Evolutionary conservation across 1,284 basidiomycete species (phyloP), one percentile per base, ranked within the genome.

Genomic region (Trametes pubescens): DNA sequence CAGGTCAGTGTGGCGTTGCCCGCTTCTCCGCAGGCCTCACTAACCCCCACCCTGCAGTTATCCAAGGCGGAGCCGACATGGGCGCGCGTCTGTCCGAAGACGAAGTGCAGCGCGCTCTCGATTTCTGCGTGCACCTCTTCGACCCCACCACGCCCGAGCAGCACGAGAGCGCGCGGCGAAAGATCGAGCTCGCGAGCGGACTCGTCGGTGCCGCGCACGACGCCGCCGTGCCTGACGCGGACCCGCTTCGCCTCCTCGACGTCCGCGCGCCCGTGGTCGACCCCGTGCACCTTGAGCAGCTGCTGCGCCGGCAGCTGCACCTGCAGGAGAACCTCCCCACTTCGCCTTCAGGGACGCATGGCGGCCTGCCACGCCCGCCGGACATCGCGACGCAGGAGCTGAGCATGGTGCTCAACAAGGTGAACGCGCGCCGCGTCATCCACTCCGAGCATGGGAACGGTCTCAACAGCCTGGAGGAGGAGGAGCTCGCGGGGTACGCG

Each of bases 11-110:
- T 6, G 8, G 13, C 47, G 10, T 6, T 29, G 48, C 26, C 34
- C 49, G 6, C 10, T 16, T 48, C 26, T 47, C 37, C 46, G 61
- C 38, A n/a, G 29, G 6, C n/a, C 46, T 13, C 10, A 40, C 63
- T 47, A 62, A 38, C n/a, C 40, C 24, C 22, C 5, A 8, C 8
- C 24, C 5, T 47, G 2, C 65, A 92, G 90, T 92, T 29, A 91
- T 92, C 40, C 91, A 92, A 75, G 90, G 90, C 9, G 87, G 86
- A 48, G 86, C 86, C 1, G 91, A 92, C 67, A 85, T 91, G 82
- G 91, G 91, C 14, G 78, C 80, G 35, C 82, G 82, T 18, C 80
- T 92, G 32, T 89, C 88, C 2, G 90, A 90, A 74, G 81, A 79
- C 54, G 91, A 93, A 73, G 81, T 93, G 1, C 86, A 91, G 68